A percentile compares a stretch with the other conserved stretches of the same genome.
Evolutionary conservation across 768 basidiomycete genomes (phyloP).

Genomic region (Rossbeevera mucosa): DNA sequence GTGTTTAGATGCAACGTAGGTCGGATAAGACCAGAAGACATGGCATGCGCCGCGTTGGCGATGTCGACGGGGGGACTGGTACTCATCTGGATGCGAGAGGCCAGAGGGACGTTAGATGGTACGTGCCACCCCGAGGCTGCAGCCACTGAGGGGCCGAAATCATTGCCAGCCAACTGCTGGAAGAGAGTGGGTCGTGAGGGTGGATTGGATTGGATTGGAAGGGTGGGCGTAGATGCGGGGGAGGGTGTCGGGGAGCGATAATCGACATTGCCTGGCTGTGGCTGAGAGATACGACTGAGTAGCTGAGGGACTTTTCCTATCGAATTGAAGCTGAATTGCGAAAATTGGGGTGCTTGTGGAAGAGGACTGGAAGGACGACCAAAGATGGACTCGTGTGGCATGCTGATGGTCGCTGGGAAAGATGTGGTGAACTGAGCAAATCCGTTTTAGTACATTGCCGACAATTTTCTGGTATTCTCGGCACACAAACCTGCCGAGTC

Average conservation of each 20-base stretch:
- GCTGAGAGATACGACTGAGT: slow-evolving; percentile 45
- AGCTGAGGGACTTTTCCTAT: slow-evolving; percentile 55
- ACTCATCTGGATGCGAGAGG: slow-evolving; percentile 24
- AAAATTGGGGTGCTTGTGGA: slow-evolving; percentile 27
- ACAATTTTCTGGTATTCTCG: too few relatives aligned
- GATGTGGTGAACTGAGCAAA: slow-evolving; percentile 12
- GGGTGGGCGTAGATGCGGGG: slow-evolving; percentile 7
- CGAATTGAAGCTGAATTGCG: slow-evolving; percentile 34
- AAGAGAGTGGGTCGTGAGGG: slow-evolving; percentile 20
- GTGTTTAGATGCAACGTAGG: not conserved
- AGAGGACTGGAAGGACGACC: slow-evolving; percentile 26
- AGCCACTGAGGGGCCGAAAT: not conserved
- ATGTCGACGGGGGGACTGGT: not conserved
- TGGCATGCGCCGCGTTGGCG: not conserved
- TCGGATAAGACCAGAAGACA: not conserved
- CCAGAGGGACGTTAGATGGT: slow-evolving; percentile 14
- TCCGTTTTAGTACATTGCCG: slow-evolving; percentile 6
- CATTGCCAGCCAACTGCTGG: slow-evolving; percentile 17
- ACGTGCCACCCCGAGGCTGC: not conserved
- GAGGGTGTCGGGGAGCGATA: slow-evolving; percentile 30
- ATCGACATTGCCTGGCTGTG: slow-evolving; percentile 21
- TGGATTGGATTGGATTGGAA: slow-evolving; percentile 5
- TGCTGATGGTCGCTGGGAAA: slow-evolving; percentile 15
- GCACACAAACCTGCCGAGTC: too few relatives aligned
- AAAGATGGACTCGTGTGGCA: slow-evolving; percentile 27